phyloP scores from a whole-genome alignment of 1,284 basidiomycete species.

The Ceratobasidium sp. region DNA sequence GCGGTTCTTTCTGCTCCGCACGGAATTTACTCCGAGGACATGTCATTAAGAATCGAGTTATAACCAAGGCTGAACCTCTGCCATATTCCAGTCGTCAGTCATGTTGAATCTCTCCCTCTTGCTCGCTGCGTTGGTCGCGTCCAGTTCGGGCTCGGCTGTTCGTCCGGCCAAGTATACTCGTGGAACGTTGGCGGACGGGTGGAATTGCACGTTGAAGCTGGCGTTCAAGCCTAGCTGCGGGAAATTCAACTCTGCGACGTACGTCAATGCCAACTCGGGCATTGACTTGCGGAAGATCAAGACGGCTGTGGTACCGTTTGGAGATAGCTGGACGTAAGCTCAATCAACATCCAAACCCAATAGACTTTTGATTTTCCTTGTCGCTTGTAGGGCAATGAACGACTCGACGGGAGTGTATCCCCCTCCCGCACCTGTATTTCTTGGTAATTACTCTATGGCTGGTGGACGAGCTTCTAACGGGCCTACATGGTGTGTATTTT shows the following conservation, averaged over 20 bases:
- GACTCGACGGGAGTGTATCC: constrained; percentile 40
- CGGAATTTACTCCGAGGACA: constrained; percentile 9
- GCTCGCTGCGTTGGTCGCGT: not conserved
- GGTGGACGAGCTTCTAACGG: constrained; percentile 41
- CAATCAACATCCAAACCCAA: not conserved
- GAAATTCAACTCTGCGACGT: constrained; percentile 23
- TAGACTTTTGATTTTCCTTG: not conserved
- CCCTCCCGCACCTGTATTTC: constrained; percentile 37
- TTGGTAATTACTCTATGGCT: constrained; percentile 40
- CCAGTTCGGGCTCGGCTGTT: not conserved
- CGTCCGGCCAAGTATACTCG: not conserved
- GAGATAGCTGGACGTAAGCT: constrained; percentile 29
- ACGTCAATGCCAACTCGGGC: constrained; percentile 19
- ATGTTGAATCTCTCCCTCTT: constrained; percentile 19
- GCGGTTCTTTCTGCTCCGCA: constrained; percentile 5
- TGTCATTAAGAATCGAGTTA: not conserved
- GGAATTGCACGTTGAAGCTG: constrained; percentile 21
- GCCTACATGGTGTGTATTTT: constrained; percentile 36
- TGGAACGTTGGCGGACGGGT: constrained; percentile 1
- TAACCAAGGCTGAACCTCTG: not conserved
- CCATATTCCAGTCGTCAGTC: not conserved
- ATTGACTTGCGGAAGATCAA: constrained; percentile 29
- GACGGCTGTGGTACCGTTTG: constrained; percentile 19
- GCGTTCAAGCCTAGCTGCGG: constrained; percentile 19
- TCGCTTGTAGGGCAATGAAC: constrained; percentile 38